phyloP scores from a whole-genome alignment of 176 grass and related monocot species.

The Oryza glumipatula region DNA sequence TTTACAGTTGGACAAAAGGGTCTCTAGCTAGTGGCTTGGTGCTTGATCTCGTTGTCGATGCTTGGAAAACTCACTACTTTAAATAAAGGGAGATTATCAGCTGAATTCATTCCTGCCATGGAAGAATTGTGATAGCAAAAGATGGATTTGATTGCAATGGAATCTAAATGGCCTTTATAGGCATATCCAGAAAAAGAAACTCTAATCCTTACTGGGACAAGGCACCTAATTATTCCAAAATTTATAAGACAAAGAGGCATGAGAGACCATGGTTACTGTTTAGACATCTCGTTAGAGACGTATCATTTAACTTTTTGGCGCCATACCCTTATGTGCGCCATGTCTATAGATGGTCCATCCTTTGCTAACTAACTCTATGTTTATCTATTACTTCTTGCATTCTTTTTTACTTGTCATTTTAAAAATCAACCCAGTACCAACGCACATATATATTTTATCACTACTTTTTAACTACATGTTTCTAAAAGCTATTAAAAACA shows the following conservation, averaged over 20 bases:
- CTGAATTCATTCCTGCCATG: neutral
- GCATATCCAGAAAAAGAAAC: neutral
- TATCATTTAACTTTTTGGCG: too few relatives aligned
- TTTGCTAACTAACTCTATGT: too few relatives aligned
- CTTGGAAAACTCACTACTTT: neutral
- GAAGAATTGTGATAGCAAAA: neutral
- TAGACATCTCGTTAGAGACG: too few relatives aligned
- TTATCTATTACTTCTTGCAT: too few relatives aligned
- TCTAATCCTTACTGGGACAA: neutral
- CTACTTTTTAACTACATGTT: too few relatives aligned
- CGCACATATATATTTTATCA: too few relatives aligned
- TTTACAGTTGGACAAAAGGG: neutral
- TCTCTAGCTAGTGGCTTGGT: neutral
- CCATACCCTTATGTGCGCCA: too few relatives aligned
- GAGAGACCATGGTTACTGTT: too few relatives aligned
- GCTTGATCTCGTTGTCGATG: neutral
- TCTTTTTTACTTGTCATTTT: too few relatives aligned
- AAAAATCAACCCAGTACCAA: too few relatives aligned
- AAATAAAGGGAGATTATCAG: neutral
- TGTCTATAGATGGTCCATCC: too few relatives aligned
- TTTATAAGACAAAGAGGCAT: neutral
- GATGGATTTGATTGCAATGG: neutral
- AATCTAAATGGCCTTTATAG: neutral
- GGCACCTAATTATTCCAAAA: neutral
- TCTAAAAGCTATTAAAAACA: too few relatives aligned